Evolutionary conservation across 371 early-diverging fungal species (phyloP).

Genomic region (Funneliformis caledonium): DNA sequence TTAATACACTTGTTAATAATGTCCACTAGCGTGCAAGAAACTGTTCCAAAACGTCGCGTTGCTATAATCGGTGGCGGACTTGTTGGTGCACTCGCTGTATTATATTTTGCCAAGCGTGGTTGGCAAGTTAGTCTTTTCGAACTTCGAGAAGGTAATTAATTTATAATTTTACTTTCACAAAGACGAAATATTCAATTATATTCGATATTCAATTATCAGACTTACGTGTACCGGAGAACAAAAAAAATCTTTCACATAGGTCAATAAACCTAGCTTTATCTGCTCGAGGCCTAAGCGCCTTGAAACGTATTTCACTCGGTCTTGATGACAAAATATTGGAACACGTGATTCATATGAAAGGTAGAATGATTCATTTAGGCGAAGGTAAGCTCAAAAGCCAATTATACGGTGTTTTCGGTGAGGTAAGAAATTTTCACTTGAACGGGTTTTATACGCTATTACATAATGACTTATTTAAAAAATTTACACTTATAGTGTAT

Average conservation of each 20-base stretch:
- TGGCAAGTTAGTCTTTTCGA: conserved; percentile 91
- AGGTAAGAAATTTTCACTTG: conserved; percentile 55
- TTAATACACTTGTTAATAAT: neutral
- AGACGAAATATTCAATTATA: neutral
- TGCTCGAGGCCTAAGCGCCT: conserved; percentile 84
- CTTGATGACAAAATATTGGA: conserved; percentile 70
- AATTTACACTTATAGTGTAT: conserved; percentile 67
- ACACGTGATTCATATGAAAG: conserved; percentile 89
- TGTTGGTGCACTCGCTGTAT: conserved; percentile 88
- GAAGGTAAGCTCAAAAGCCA: conserved; percentile 78
- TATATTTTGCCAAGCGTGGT: conserved; percentile 91
- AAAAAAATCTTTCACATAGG: conserved; percentile 64
- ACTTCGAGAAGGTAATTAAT: conserved; percentile 74
- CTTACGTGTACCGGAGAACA: conserved; percentile 66
- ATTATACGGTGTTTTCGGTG: conserved; percentile 86
- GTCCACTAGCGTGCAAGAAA: neutral
- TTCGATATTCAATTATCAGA: conserved; percentile 52
- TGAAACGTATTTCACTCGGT: conserved; percentile 69
- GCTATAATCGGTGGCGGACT: conserved; percentile 92
- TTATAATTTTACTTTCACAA: neutral
- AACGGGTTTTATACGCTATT: neutral
- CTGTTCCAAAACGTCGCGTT: conserved; percentile 44
- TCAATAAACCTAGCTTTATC: conserved; percentile 96
- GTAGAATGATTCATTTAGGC: conserved; percentile 87
- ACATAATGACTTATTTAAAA: neutral